Percentiles rank a stretch among this genome's conserved stretches.
Conservation (phyloP, 2,329 filamentous ascomycete genomes). For the Xylaria sp. region DNA sequence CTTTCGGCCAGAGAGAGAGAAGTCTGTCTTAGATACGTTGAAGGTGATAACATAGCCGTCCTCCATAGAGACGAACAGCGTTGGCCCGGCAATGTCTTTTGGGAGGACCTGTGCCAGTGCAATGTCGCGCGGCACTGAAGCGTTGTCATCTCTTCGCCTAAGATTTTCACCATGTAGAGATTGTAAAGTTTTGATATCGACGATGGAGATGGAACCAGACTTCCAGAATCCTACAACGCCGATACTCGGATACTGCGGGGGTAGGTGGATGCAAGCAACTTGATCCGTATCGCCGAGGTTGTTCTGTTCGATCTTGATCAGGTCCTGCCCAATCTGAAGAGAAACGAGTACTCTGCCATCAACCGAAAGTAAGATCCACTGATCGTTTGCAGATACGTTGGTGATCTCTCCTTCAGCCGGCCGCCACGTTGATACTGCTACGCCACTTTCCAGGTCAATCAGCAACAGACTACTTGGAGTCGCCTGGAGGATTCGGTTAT, state of each 20-base stretch:
- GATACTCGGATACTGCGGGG: constrained; percentile 69
- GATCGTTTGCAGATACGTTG: constrained; percentile 78
- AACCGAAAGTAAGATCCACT: constrained; percentile 77
- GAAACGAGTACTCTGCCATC: constrained; percentile 79
- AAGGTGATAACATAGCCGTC: constrained; percentile 93
- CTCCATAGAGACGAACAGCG: constrained; percentile 88
- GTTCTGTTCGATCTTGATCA: constrained; percentile 69
- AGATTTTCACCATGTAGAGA: constrained; percentile 73
- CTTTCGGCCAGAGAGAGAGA: constrained; percentile 76
- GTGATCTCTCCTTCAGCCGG: constrained; percentile 72
- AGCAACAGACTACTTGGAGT: constrained; percentile 73
- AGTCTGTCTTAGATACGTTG: constrained; percentile 70
- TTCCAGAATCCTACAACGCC: constrained; percentile 91
- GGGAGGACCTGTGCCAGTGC: constrained; percentile 82
- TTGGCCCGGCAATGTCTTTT: constrained; percentile 67
- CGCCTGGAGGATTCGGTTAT: constrained; percentile 77
- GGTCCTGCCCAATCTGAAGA: constrained; percentile 69
- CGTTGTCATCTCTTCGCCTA: constrained; percentile 69
- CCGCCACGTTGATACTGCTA: constrained; percentile 69
- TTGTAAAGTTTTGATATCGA: constrained; percentile 74
- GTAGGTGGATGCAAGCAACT: constrained; percentile 85
- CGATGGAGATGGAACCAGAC: constrained; percentile 79
- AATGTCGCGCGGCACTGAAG: constrained; percentile 85
- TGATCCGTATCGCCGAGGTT: constrained; percentile 75
- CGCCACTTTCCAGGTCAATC: constrained; percentile 67